phyloP scores from a whole-genome alignment of 176 grass and related monocot species.

The Aegilops speltoides region DNA sequence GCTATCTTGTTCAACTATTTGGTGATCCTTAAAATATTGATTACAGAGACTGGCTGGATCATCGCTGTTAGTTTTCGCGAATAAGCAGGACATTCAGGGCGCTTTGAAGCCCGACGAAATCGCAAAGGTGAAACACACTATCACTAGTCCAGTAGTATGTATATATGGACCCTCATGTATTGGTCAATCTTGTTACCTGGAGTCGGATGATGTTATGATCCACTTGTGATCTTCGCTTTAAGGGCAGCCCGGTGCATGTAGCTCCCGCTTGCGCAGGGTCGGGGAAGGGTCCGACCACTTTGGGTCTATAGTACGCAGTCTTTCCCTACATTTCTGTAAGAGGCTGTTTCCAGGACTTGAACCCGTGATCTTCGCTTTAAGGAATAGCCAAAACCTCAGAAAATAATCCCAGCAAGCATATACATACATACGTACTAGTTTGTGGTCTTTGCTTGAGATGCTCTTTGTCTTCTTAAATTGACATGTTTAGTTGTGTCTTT shows the following conservation, averaged over 20 bases:
- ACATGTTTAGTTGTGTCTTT: not conserved
- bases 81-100: slow-evolving; percentile 72
- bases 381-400: not conserved
- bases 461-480: no score
- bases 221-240: not conserved
- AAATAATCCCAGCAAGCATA: not conserved
- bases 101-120: slow-evolving; percentile 29
- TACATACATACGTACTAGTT: no score
- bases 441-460: no score
- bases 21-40: not conserved
- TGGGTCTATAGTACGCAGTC: no score
- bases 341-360: no score
- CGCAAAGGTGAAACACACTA: not conserved
- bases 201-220: not conserved
- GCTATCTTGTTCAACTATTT: not conserved
- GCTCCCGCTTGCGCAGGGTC: no score
- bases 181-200: not conserved
- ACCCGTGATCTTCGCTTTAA: not conserved
- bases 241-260: no score
- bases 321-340: no score
- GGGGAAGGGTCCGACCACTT: no score
- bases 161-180: no score
- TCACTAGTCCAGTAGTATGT: not conserved
- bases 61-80: slow-evolving; percentile 64
- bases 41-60: slow-evolving; percentile 61